Evolutionary conservation across 2,329 filamentous ascomycete genomes (phyloP), one percentile per base, ranked within the genome.

Genomic region (Hymenoscyphus occultus): DNA sequence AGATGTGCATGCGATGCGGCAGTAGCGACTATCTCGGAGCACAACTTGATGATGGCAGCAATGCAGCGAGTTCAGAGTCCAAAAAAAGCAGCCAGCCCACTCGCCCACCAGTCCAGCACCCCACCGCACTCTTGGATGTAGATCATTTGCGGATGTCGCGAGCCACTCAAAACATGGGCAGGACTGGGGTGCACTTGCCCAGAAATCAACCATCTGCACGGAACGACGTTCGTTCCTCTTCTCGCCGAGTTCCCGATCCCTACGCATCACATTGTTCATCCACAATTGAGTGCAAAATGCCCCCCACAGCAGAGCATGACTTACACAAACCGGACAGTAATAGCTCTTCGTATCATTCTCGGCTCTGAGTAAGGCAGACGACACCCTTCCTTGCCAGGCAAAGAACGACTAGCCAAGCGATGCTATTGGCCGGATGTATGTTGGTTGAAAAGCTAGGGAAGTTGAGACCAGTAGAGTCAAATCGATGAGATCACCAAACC

Each of bases 331-430:
- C 10, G 13, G 59, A 42, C 31, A 48, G 19, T 60, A 31, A 48
- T 48, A 16, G 22, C 12, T 16, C 40, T 31, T 45, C 39, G 59
- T 48, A 60, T 48, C 39, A 45, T 60, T 31, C 59, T 60, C 59
- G 59, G 59, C 28, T n/a, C 59, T 31, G 28, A 39, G 39, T 39
- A 35, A 35, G 35, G 35, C 35, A 35, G 9, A 10, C 9, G 35
- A 35, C 4, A 35, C 9, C 35, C 9, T 35, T 35, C 35, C 35
- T 35, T 7, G 3, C 5, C 1, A 10, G 5, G 35, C 5, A 35
- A 7, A 10, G 35, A 6, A 35, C 35, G 6, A 35, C 6, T 35
- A 10, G 35, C 9, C 35, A 35, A 7, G 35, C 9, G 6, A 35
- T 35, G 35, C 9, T 10, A 35, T 35, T 35, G 35, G 35, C 9